phyloP scores from a whole-genome alignment of 1,284 basidiomycete genomes.

The Cutaneotrichosporon mucoides region DNA sequence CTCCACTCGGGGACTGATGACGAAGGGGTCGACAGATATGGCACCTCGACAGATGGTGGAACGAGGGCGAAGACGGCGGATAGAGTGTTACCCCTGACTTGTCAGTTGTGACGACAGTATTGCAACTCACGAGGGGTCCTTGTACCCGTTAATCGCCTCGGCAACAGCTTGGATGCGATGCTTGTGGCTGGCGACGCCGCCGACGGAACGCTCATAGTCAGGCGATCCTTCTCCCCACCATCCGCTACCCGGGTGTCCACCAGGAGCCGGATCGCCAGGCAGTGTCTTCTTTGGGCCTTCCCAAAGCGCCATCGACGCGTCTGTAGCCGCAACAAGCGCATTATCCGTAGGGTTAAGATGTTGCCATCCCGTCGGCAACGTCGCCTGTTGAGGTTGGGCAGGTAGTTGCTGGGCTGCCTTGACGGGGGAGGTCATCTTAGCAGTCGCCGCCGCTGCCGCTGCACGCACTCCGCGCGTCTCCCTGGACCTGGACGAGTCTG shows the following conservation, averaged over 20 bases:
- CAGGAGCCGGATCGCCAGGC: slow-evolving; percentile 26
- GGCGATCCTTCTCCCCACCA: slow-evolving; percentile 46
- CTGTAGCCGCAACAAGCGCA: slow-evolving; percentile 32
- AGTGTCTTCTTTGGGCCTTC: slow-evolving; percentile 35
- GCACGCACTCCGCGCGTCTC: not conserved
- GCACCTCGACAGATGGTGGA: slow-evolving; percentile 60
- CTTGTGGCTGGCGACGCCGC: slow-evolving; percentile 25
- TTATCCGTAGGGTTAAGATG: slow-evolving; percentile 20
- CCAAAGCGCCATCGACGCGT: slow-evolving; percentile 38
- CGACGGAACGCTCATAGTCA: slow-evolving; percentile 26
- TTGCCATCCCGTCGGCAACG: not conserved
- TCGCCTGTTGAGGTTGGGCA: no score
- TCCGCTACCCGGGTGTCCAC: slow-evolving; percentile 41
- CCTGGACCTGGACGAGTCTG: not conserved
- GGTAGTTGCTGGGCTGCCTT: slow-evolving; percentile 6
- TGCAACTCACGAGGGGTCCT: slow-evolving; percentile 42
- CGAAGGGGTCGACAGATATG: slow-evolving; percentile 53
- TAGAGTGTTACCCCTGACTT: slow-evolving; percentile 60
- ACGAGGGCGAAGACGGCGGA: slow-evolving; percentile 62
- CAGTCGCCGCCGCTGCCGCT: not conserved
- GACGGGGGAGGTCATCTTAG: not conserved
- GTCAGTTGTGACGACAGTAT: slow-evolving; percentile 5
- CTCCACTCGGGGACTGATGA: slow-evolving; percentile 48
- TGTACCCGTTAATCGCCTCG: slow-evolving; percentile 37
- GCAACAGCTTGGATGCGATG: slow-evolving; percentile 27